phyloP scores from a whole-genome alignment of 208 protist species.

The Leptomonas pyrrhocoris region DNA sequence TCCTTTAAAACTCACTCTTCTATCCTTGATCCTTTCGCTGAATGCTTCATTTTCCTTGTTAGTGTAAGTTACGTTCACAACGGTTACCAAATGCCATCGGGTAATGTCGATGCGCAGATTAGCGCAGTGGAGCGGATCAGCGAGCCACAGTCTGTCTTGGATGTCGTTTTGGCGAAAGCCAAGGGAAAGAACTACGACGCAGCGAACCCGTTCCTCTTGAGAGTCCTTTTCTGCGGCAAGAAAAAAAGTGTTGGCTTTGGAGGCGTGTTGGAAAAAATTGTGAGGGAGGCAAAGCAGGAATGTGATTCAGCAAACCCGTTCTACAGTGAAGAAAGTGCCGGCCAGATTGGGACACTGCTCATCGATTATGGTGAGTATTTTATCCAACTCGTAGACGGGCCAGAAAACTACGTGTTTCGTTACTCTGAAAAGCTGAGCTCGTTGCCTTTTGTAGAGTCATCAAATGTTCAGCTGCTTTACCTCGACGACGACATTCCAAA shows the following conservation, averaged over 20 bases:
- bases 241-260: slow-evolving; percentile 25
- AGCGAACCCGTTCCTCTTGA: slow-evolving; percentile 55
- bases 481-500: slow-evolving; percentile 68
- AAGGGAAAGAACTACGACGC: slow-evolving; percentile 32
- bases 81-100: slow-evolving; percentile 25
- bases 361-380: slow-evolving; percentile 79
- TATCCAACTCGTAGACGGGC: slow-evolving; percentile 65
- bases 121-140: slow-evolving; percentile 41
- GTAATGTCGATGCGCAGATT: slow-evolving; percentile 43
- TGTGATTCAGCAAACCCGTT: slow-evolving; percentile 39
- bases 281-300: slow-evolving; percentile 24
- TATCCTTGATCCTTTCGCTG: no score
- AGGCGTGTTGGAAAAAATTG: slow-evolving; percentile 25
- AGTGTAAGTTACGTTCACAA: not conserved
- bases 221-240: slow-evolving; percentile 51
- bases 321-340: not conserved
- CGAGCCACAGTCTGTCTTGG: slow-evolving; percentile 52
- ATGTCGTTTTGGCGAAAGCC: slow-evolving; percentile 53
- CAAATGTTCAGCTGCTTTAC: slow-evolving; percentile 56
- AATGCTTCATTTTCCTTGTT: not conserved
- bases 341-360: slow-evolving; percentile 28
- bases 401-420: slow-evolving; percentile 57
- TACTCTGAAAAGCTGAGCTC: slow-evolving; percentile 45
- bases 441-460: slow-evolving; percentile 22
- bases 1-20: no score